Percentiles rank a stretch among this genome's conserved stretches.
Conservation (phyloP, 129 eudicot species). For the Centrapalus pauciflorus region DNA sequence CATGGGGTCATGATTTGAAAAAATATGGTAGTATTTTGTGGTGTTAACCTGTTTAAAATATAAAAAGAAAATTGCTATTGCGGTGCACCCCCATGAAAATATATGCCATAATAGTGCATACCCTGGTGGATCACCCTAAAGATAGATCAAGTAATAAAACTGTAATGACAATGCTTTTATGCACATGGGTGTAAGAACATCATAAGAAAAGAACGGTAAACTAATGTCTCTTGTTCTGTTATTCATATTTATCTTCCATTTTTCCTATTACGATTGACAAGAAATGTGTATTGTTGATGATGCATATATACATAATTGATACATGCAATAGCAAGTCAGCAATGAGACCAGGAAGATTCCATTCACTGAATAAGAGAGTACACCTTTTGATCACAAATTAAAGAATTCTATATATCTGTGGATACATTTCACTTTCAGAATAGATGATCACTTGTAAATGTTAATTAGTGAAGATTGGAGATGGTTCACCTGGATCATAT, state of each 20-base stretch:
- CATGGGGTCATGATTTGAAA: too few species aligned
- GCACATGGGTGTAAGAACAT: not conserved
- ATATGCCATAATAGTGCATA: too few species aligned
- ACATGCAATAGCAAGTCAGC: not conserved
- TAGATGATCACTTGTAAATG: not conserved
- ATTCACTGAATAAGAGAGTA: not conserved
- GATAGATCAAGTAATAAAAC: not conserved
- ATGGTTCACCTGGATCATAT: constrained; percentile 80
- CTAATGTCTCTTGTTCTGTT: not conserved
- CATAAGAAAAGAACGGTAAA: not conserved
- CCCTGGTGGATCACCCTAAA: too few species aligned
- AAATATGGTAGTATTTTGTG: too few species aligned
- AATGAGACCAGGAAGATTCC: not conserved
- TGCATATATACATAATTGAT: not conserved
- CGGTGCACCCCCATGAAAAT: too few species aligned
- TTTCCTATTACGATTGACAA: not conserved
- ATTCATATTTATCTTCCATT: not conserved
- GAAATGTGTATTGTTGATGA: not conserved
- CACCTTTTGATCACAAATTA: not conserved
- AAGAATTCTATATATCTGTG: not conserved
- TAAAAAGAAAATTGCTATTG: too few species aligned
- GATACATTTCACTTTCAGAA: not conserved
- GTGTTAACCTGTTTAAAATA: too few species aligned
- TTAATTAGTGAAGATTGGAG: not conserved
- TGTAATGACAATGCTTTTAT: not conserved